Evolutionary conservation across 2,329 filamentous ascomycete genomes (phyloP).

Genomic region (Fusarium beomiforme): DNA sequence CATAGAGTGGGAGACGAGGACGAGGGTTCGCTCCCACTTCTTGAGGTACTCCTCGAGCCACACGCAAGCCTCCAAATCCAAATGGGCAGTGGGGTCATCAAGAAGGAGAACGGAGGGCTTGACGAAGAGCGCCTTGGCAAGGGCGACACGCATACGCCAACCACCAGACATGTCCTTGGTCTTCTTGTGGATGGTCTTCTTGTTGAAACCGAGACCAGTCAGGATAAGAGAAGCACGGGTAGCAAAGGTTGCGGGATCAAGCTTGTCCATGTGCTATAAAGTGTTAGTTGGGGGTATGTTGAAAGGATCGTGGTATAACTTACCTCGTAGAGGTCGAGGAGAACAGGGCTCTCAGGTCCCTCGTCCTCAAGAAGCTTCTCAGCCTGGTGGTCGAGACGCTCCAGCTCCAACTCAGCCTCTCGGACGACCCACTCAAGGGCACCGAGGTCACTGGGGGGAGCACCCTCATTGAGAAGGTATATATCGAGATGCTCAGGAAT

Average conservation of each 20-base stretch:
- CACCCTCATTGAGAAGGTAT: constrained; percentile 97
- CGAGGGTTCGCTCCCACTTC: constrained; percentile 98
- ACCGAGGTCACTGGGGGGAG: constrained; percentile 86
- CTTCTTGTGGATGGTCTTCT: constrained; percentile 97
- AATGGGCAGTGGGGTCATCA: constrained; percentile 97
- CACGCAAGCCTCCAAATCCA: constrained; percentile 99
- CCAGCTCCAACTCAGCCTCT: constrained; percentile 93
- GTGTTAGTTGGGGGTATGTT: constrained; percentile 30
- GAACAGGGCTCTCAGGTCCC: constrained; percentile 87
- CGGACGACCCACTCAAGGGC: constrained; percentile 97
- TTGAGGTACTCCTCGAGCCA: constrained; percentile 99
- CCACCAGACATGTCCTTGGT: constrained; percentile 99
- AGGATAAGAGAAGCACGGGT: constrained; percentile 96
- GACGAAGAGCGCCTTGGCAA: constrained; percentile 97
- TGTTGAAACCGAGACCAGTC: constrained; percentile 99
- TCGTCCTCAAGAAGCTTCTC: constrained; percentile 92
- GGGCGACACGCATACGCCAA: constrained; percentile 99
- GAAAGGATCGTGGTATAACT: constrained; percentile 46
- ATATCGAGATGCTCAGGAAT: constrained; percentile 97
- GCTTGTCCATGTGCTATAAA: constrained; percentile 90
- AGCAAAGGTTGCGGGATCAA: constrained; percentile 97
- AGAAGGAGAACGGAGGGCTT: constrained; percentile 95
- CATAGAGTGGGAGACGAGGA: constrained; percentile 97
- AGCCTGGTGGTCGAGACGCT: constrained; percentile 85
- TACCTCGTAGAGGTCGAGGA: constrained; percentile 97